Base-by-base conservation (phyloP, 805 yeast species). In the Metschnikowia drakensbergensis region DNA sequence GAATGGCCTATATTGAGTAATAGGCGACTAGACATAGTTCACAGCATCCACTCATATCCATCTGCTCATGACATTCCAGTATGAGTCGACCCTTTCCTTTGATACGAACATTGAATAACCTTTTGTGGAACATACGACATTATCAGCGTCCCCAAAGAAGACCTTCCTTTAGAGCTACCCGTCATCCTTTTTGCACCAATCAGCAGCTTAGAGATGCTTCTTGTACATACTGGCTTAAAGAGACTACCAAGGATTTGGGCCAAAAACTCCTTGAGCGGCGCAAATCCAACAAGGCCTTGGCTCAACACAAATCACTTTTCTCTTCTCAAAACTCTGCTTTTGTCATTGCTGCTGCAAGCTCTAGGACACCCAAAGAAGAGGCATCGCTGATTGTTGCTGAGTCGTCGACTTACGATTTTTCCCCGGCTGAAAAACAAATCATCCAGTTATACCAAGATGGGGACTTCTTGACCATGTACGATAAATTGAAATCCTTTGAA, bases 111-210 rank as follows among this genome's bases (percentile, higher is more conserved):
- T 35, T 40, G 32, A 42, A 44, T 30, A 49, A 52, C 28, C 49
- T 55, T 30, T 42, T 49, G 29, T 55, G 53, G 55, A 55, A 54
- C 37, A 36, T 55, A 38, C 44, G 37, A 42, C 58, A 55, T 27
- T 49, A 45, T 39, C 49, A 45, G 39, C 57, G 51, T 3, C 41
- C 48, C 6, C 26, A 33, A 3, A 37, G 28, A 42, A 45, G 55
- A 10, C 57, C 58, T 6, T 43, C 55, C 6, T 51, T 55, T 35
- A 45, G 31, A 40, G 53, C 58, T 7, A 40, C 51, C 13, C 48
- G 55, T 7, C 58, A 54, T 34, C 53, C 58, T 5, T 55, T 55
- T 10, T 54, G 54, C 47, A 54, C 58, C 10, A 55, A 51, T 26
- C 31, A 42, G 6, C 58, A 51, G 30, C 56, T 57, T 11, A 52